phyloP scores from a whole-genome alignment of 306 rosid genomes.

The Herpetospermum pedunculosum region DNA sequence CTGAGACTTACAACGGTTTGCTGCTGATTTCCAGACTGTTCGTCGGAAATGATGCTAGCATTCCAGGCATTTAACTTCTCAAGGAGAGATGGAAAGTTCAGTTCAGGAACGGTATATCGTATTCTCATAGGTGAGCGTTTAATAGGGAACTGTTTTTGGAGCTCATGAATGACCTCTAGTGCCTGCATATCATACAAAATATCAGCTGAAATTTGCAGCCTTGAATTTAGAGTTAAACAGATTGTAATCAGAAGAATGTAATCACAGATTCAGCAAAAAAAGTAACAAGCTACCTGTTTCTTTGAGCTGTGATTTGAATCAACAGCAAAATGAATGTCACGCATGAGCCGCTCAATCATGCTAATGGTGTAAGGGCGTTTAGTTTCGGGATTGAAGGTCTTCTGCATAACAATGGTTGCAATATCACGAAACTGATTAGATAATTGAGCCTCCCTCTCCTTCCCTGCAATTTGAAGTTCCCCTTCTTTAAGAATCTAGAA shows the following conservation, averaged over 20 bases:
- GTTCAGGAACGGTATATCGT: slow-evolving; percentile 44
- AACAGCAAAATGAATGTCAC: slow-evolving; percentile 77
- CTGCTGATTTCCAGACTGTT: slow-evolving; percentile 52
- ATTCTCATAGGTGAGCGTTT: slow-evolving; percentile 82
- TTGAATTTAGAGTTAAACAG: not conserved
- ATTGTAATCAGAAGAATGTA: not conserved
- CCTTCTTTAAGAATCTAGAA: slow-evolving; percentile 74
- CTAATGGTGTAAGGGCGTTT: slow-evolving; percentile 90
- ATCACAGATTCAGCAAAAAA: not conserved
- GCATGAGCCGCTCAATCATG: slow-evolving; percentile 92
- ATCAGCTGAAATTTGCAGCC: not conserved
- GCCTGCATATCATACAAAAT: slow-evolving; percentile 42
- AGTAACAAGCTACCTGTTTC: slow-evolving; percentile 51
- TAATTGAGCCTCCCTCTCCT: slow-evolving; percentile 84
- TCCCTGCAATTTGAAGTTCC: slow-evolving; percentile 92
- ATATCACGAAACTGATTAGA: slow-evolving; percentile 91
- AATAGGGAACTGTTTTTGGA: slow-evolving; percentile 81
- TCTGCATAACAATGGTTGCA: slow-evolving; percentile 91
- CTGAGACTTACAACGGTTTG: slow-evolving; percentile 39
- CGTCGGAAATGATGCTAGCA: slow-evolving; percentile 49
- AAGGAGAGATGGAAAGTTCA: slow-evolving; percentile 33
- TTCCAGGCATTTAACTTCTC: slow-evolving; percentile 66
- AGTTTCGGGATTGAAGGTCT: slow-evolving; percentile 86
- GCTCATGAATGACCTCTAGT: slow-evolving; percentile 89
- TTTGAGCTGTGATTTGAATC: slow-evolving; percentile 70